These are phyloP conservation scores for Suillus fuscotomentosus DNA, from an alignment of 768 basidiomycete genomes.

Conservation along the genomic window DNA sequence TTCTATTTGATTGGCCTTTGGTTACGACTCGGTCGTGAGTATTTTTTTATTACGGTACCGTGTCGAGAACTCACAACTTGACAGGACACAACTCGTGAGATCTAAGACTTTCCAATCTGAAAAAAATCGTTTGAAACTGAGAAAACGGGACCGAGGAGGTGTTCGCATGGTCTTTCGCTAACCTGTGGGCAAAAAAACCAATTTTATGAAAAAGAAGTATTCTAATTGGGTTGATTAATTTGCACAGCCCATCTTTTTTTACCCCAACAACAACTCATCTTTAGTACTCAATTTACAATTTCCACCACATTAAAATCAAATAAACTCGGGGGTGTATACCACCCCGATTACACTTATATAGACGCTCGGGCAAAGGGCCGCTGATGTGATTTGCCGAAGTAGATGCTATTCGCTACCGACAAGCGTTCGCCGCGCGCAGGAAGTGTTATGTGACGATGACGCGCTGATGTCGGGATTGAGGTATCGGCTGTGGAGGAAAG, in stretches of 20 bases:
- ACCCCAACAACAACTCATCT: neutral
- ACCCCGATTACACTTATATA: neutral
- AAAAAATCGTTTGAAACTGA: neutral
- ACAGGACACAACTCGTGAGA: neutral
- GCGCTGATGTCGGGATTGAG: slow-evolving; percentile 8
- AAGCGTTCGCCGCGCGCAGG: slow-evolving; percentile 23
- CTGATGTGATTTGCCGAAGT: neutral
- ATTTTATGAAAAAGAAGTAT: slow-evolving; percentile 7
- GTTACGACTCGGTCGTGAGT: too few relatives aligned
- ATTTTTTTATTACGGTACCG: neutral
- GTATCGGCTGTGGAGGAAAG: slow-evolving; percentile 18
- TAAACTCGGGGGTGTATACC: neutral
- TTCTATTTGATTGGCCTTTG: too few relatives aligned
- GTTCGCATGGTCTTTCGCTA: neutral
- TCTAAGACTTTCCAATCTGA: neutral
- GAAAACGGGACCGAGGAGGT: slow-evolving; percentile 16
- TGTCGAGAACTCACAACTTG: slow-evolving; percentile 5
- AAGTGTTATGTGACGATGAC: neutral
- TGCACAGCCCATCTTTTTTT: slow-evolving; percentile 11
- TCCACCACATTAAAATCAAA: neutral
- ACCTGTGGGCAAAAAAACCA: neutral
- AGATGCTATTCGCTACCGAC: slow-evolving; percentile 36
- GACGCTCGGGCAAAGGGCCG: slow-evolving; percentile 2
- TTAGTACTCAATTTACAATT: neutral
- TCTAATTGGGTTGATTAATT: slow-evolving; percentile 14